A percentile compares a stretch with the other conserved stretches of the same genome.
phyloP scores from a whole-genome alignment of 306 rosid species.

The Sechiopsis laciniata region DNA sequence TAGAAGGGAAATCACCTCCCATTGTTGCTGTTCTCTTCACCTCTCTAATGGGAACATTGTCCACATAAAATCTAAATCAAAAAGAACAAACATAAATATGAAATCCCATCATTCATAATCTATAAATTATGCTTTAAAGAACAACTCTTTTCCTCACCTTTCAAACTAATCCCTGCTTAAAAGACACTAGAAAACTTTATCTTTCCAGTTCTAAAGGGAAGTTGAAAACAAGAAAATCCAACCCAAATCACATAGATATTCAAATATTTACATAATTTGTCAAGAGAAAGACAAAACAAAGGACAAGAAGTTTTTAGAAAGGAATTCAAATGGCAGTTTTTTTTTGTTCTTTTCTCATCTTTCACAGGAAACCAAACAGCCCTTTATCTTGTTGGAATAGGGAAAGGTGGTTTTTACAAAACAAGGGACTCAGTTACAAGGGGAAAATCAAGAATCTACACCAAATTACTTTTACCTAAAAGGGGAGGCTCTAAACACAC shows the following conservation, averaged over 20 bases:
- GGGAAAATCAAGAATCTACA: not conserved
- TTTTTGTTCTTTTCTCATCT: conserved; percentile 6
- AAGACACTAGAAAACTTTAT: not conserved
- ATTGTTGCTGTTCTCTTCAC: conserved; percentile 57
- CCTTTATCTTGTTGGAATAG: not conserved
- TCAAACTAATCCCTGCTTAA: not conserved
- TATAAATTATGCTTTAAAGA: not conserved
- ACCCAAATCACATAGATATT: not conserved
- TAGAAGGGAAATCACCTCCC: conserved; percentile 92
- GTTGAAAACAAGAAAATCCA: not conserved
- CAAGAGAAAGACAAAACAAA: not conserved
- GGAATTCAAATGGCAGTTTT: not conserved
- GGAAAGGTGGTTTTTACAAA: conserved; percentile 38
- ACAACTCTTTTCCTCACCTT: not conserved
- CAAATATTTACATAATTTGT: not conserved
- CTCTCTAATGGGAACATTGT: conserved; percentile 81
- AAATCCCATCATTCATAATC: too few relatives aligned
- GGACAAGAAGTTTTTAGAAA: not conserved
- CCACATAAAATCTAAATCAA: conserved; percentile 73
- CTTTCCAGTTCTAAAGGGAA: not conserved
- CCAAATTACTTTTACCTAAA: not conserved
- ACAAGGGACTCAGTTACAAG: conserved; percentile 30
- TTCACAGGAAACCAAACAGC: conserved; percentile 21
- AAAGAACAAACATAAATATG: conserved; percentile 2
- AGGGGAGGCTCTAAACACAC: not conserved